Base-by-base conservation (phyloP, 331 rosid species). In the Quercus lobata region DNA sequence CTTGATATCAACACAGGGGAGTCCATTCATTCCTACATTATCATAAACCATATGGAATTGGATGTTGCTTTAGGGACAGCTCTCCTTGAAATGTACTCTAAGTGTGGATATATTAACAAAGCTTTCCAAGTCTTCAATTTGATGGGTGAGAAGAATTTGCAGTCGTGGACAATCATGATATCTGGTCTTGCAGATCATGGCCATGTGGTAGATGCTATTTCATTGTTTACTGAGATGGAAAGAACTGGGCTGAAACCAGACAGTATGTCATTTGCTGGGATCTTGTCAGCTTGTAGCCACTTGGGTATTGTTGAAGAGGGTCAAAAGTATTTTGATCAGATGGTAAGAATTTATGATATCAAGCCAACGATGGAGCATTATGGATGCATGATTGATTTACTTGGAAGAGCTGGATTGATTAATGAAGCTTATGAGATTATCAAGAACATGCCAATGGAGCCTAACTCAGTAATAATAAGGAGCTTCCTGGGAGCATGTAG, bases 211-310 rank as follows among this genome's bases (percentile, higher is more conserved):
- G 89, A 86, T 41, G 89, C 88, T 30, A 73, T 86, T 76, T 77
- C 80, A 12, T 54, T 91, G 62, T 91, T 89, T 74, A 46, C 70
- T 29, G 66, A 30, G 30, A 87, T 91, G 96, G 88, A 89, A 75
- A 73, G 62, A 34, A 65, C 69, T 62, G 93, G 96, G 49, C 25
- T 85, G 78, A 49, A 18, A 57, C 93, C 83, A 0, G 96, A 89
- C 82, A 74, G 93, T 83, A 55, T 87, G 55, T 73, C 89, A 18
- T 89, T 84, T 86, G 81, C 90, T 5, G 88, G 69, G 29, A 87
- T 91, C 70, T 84, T 89, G 35, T 89, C 95, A 4, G 93, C 96
- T 22, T 91, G 96, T 86, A 85, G 96, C 82, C 95, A 91, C 87
- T 72, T 86, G 78, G 93, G 96, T 17, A 88, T 87, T 78, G 91